These are phyloP conservation scores for Rubia yunnanensis DNA, from an alignment of 257 asterid species.

Conservation along the genomic window DNA sequence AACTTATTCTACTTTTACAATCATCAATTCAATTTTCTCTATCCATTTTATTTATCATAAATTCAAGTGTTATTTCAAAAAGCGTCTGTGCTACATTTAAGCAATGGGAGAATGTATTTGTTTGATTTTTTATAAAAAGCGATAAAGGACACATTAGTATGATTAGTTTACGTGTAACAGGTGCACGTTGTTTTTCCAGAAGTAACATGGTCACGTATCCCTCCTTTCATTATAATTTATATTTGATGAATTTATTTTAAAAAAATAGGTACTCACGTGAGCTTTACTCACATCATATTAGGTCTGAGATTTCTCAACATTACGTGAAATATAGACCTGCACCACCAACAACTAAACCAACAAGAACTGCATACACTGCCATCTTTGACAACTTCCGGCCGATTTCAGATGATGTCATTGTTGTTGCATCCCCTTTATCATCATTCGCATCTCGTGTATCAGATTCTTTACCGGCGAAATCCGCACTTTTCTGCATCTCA, in stretches of 20 bases:
- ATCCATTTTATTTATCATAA: no score
- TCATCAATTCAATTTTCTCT: no score
- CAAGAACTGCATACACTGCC: constrained; percentile 22
- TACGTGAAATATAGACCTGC: constrained; percentile 34
- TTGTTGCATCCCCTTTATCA: constrained; percentile 12
- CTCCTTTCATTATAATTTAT: not conserved
- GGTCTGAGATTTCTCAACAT: constrained; percentile 20
- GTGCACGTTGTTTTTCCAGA: not conserved
- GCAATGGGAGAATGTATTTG: no score
- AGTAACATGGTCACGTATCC: not conserved
- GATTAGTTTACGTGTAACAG: no score
- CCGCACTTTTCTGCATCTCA: not conserved
- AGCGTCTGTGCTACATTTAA: no score
- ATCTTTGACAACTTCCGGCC: constrained; percentile 26
- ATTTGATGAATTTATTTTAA: no score
- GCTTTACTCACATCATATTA: not conserved
- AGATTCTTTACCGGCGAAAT: not conserved
- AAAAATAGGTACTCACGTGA: not conserved
- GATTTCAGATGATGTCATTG: constrained; percentile 15
- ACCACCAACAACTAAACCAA: constrained; percentile 27
- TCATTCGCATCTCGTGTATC: not conserved
- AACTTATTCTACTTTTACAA: no score
- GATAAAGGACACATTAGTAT: no score
- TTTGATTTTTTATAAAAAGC: no score
- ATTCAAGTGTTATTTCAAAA: no score